Conservation (phyloP, 768 basidiomycete species). For the Russula olivacea region DNA sequence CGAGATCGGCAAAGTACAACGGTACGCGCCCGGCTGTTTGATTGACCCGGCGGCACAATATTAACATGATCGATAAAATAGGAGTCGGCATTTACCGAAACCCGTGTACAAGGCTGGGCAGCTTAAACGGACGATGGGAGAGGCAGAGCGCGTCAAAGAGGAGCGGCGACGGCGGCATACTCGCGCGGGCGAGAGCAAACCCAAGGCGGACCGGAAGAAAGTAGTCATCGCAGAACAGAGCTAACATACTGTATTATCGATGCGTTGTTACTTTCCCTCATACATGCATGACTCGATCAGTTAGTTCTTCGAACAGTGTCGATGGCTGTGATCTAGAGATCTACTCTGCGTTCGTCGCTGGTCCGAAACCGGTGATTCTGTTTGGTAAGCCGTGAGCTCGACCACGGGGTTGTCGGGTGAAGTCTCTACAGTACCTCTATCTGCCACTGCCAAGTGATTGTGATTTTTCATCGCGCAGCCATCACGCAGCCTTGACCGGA, state of each 20-base stretch:
- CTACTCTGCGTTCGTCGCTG: background rate
- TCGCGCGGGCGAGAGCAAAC: constrained; percentile 77
- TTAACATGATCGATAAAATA: constrained; percentile 28
- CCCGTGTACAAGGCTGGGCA: constrained; percentile 83
- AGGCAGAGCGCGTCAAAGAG: constrained; percentile 84
- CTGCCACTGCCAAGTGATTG: no score
- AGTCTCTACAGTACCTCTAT: no score
- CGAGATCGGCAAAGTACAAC: constrained; percentile 72
- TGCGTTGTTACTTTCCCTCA: background rate
- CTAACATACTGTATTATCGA: constrained; percentile 27
- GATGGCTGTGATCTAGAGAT: background rate
- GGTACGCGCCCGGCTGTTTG: constrained; percentile 42
- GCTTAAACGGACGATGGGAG: constrained; percentile 91
- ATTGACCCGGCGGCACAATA: background rate
- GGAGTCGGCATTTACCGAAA: constrained; percentile 80
- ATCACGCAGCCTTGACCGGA: background rate
- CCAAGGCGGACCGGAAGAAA: constrained; percentile 88
- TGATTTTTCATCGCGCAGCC: no score
- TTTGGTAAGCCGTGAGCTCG: background rate
- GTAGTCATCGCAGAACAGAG: constrained; percentile 77
- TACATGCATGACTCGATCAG: background rate
- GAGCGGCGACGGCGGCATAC: constrained; percentile 89
- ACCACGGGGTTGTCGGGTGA: background rate
- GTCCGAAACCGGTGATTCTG: no score
- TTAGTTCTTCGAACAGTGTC: no score